A percentile compares a stretch with the other conserved stretches of the same genome.
phyloP scores from a whole-genome alignment of 345 rosid genomes.

The Citrus hindsii region DNA sequence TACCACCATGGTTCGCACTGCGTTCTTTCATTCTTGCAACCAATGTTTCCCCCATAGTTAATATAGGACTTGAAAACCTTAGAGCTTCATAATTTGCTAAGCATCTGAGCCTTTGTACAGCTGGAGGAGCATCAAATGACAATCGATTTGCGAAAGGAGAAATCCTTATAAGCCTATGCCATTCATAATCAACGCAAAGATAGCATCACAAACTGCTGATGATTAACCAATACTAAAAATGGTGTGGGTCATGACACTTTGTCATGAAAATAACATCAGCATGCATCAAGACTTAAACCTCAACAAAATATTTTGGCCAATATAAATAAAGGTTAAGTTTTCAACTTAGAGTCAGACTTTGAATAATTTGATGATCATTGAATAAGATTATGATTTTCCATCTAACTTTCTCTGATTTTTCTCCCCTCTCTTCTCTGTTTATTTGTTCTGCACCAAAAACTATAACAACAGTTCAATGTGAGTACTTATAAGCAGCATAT shows the following conservation, averaged over 20 bases:
- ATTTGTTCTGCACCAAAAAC: background rate
- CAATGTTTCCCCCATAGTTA: conserved; percentile 68
- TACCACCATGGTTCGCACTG: conserved; percentile 71
- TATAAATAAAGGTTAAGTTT: background rate
- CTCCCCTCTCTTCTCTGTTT: background rate
- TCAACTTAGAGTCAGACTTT: background rate
- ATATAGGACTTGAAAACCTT: conserved; percentile 73
- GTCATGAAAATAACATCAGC: background rate
- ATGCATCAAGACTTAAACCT: background rate
- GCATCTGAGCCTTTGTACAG: conserved; percentile 92
- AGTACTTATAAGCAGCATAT: background rate
- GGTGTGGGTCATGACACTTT: background rate
- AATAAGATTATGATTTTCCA: background rate
- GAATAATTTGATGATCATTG: background rate
- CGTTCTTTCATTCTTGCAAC: conserved; percentile 96
- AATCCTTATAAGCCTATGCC: conserved; percentile 85
- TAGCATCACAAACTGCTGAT: background rate
- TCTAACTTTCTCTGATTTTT: background rate
- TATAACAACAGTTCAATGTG: background rate
- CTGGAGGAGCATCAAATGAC: conserved; percentile 91
- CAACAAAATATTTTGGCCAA: background rate
- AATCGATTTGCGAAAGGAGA: conserved; percentile 98
- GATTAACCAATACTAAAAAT: background rate
- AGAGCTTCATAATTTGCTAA: conserved; percentile 90
- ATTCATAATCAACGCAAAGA: conserved; percentile 16